Evolutionary conservation across 257 asterid genomes (phyloP).

Genomic region (Paulownia fortunei): DNA sequence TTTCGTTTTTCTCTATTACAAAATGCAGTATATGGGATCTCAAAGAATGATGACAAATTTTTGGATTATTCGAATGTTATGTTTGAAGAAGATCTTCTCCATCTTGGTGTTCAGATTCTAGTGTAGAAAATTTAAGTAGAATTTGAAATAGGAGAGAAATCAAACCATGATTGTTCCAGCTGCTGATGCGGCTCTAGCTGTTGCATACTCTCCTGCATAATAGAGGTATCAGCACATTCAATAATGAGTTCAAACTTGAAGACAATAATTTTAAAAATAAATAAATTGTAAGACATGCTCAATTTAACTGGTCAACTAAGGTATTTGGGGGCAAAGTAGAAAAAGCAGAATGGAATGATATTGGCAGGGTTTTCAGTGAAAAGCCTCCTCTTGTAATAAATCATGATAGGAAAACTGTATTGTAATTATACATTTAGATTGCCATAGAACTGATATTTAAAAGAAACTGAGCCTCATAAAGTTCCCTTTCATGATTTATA

Average conservation of each 20-base stretch:
- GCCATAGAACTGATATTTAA: neutral
- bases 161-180: constrained; percentile 93
- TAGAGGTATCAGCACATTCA: constrained; percentile 28
- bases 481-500: neutral
- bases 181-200: constrained; percentile 95
- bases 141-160: constrained; percentile 20
- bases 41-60: neutral
- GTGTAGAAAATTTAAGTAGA: neutral
- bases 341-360: neutral
- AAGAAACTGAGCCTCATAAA: neutral
- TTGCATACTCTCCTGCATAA: constrained; percentile 88
- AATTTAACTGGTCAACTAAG: neutral
- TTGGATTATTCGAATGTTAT: neutral
- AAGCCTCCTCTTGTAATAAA: too few species aligned
- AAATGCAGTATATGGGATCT: neutral
- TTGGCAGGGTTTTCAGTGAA: neutral
- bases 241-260: neutral
- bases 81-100: neutral
- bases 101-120: constrained; percentile 4
- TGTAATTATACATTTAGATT: too few species aligned
- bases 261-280: neutral
- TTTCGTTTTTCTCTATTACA: neutral
- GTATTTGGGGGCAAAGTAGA: neutral
- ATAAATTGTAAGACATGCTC: neutral
- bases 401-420: too few species aligned